Evolutionary conservation across 768 basidiomycete species (phyloP), one percentile per base, ranked within the genome.

Genomic region (Royoungia palumana): DNA sequence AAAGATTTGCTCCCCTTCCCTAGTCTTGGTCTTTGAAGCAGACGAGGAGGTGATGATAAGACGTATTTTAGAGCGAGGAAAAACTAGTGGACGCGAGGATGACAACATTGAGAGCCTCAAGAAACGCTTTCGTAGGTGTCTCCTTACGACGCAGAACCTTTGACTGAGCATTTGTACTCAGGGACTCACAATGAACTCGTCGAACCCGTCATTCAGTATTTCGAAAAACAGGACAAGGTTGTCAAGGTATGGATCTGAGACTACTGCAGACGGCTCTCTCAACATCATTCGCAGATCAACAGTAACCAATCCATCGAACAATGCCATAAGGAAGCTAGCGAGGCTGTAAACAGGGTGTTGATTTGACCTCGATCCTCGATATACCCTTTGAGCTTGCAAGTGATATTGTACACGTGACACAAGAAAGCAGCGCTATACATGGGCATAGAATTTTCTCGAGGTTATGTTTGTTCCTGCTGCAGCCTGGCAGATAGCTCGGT

Each of bases 41-140:
- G 85, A 89, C 13, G 87, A 98, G 63, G 80, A 89, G 41, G 85
- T 93, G 55, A 90, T 98, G 86, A 77, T 87, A 24, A 68, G 76
- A 54, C 88, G 96, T 45, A 75, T 99, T 49, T 75, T 94, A 44
- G 87, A 94, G 67, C 83, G 96, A 20, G 87, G 86, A 21, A 87
- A 97, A 76, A 98, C 94, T 0, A 91, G 88, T 47, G 95, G 96
- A 14, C 78, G 96, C 13, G 94, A 93, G 61, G 96, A 99, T 60
- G 96, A 99, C 66, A 99, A 99, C 64, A 56, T 58, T 12, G 92
- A 95, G 67, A 92, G 85, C 65, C 95, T 99, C 70, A 87, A 80
- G 72, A 99, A 98, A 71, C 88, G 96, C n/a, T 97, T 98, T 75
- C 74, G 94, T 89, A 64, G 17, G 85, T 76, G 12, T 5, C 25